Evolutionary conservation across 2,329 filamentous ascomycete species (phyloP).

Genomic region (Geosmithia putterillii): DNA sequence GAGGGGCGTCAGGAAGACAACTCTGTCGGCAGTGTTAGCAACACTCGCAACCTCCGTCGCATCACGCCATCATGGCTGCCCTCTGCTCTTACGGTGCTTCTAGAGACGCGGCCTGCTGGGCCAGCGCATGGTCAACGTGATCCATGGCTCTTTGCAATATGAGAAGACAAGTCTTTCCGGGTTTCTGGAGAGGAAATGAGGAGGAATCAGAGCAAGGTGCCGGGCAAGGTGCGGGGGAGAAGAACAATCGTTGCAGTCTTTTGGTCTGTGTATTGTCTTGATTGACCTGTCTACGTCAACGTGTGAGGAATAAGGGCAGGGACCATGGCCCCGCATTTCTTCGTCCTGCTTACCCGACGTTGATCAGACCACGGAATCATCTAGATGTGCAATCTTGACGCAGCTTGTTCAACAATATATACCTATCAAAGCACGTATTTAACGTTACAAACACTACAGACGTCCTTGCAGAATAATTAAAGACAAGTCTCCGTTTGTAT

Average conservation of each 20-base stretch:
- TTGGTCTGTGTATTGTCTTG: background rate
- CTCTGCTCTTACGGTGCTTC: background rate
- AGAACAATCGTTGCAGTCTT: background rate
- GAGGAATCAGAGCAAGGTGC: background rate
- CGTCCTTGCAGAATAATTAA: no score
- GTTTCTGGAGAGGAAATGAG: no score
- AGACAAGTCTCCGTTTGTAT: no score
- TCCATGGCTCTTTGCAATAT: slow-evolving; percentile 1
- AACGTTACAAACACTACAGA: no score
- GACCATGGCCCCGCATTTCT: background rate
- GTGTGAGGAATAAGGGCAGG: background rate
- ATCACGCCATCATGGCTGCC: background rate
- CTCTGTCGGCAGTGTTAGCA: background rate
- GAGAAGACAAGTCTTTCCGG: background rate
- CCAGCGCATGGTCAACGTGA: slow-evolving; percentile 2
- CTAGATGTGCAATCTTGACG: no score
- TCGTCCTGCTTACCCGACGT: no score
- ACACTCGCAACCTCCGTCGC: no score
- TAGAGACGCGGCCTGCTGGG: slow-evolving; percentile 2
- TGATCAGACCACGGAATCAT: no score
- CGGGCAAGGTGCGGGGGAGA: no score
- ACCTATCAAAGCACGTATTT: no score
- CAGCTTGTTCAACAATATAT: no score
- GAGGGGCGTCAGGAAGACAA: slow-evolving; percentile 5
- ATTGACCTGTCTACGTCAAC: background rate